These are phyloP conservation scores for Talaromyces thailandensis DNA, from an alignment of 495 filamentous ascomycete species.

Conservation along the genomic window DNA sequence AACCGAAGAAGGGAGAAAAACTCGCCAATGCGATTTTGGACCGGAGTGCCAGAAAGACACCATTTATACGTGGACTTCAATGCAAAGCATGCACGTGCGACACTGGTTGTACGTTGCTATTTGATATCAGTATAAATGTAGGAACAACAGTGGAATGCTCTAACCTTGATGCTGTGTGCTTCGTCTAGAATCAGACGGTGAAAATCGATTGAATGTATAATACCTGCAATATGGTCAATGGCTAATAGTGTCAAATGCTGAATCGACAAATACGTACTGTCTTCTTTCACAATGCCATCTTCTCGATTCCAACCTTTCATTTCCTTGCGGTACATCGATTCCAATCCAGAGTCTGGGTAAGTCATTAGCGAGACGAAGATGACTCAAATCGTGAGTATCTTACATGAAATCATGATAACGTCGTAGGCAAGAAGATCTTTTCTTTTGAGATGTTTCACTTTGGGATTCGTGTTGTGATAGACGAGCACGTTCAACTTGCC, in stretches of 20 bases:
- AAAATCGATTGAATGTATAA: constrained; percentile 78
- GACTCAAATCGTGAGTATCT: background rate
- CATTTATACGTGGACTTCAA: constrained; percentile 80
- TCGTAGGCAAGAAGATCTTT: constrained; percentile 74
- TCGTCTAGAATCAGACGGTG: constrained; percentile 93
- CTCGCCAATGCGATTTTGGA: constrained; percentile 95
- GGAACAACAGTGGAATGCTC: background rate
- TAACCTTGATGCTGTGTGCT: constrained; percentile 86
- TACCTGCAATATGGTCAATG: constrained; percentile 17
- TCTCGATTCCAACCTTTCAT: constrained; percentile 81
- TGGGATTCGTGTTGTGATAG: constrained; percentile 77
- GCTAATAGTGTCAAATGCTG: background rate
- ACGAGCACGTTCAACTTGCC: constrained; percentile 82
- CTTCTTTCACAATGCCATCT: constrained; percentile 66
- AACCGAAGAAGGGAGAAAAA: constrained; percentile 94
- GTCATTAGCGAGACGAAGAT: constrained; percentile 11
- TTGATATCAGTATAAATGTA: constrained; percentile 17
- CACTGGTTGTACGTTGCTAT: constrained; percentile 67
- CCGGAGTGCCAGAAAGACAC: constrained; percentile 89
- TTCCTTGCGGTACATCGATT: constrained; percentile 86
- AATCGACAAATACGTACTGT: constrained; percentile 40
- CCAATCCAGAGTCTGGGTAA: constrained; percentile 63
- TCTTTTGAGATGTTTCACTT: constrained; percentile 62
- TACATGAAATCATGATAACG: constrained; percentile 89
- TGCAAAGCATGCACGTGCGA: constrained; percentile 90